Evolutionary conservation across 192 early-diverging fungal genomes (phyloP).

Genomic region (Lobulomyces angularis): DNA sequence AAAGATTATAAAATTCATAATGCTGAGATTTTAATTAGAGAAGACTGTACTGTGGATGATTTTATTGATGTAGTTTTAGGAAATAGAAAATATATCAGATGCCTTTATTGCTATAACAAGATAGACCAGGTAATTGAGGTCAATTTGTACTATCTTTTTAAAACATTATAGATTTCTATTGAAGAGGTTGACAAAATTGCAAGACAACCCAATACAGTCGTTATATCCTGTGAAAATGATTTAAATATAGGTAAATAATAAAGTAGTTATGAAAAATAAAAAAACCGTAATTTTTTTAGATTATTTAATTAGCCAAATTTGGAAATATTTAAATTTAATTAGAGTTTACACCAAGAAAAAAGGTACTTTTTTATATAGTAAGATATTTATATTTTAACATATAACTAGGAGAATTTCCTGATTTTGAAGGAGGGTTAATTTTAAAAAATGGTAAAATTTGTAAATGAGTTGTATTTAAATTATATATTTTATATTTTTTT

Average conservation of each 20-base stretch:
- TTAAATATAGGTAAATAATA: no score
- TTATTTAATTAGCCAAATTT: conserved; percentile 78
- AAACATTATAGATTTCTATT: conserved; percentile 51
- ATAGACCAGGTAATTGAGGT: conserved; percentile 50
- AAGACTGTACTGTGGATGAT: conserved; percentile 91
- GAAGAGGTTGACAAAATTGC: conserved; percentile 91
- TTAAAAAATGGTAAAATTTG: conserved; percentile 63
- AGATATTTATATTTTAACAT: no score
- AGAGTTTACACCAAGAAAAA: conserved; percentile 95
- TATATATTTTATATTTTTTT: background rate
- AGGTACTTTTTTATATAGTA: conserved; percentile 87
- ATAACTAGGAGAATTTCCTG: conserved; percentile 81
- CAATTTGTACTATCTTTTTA: background rate
- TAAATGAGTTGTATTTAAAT: conserved; percentile 45
- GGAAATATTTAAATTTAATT: conserved; percentile 77
- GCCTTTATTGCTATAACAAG: conserved; percentile 93
- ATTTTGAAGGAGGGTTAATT: conserved; percentile 70
- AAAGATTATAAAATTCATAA: conserved; percentile 96
- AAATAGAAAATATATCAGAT: conserved; percentile 92
- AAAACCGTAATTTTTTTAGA: no score
- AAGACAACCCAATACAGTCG: conserved; percentile 76
- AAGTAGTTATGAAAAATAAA: no score
- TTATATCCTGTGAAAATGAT: conserved; percentile 80
- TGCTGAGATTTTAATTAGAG: conserved; percentile 90
- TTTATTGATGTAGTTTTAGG: conserved; percentile 98